Evolutionary conservation across 2,329 filamentous ascomycete genomes (phyloP), one percentile per base, ranked within the genome.

Genomic region (Diaporthe citrichinensis): DNA sequence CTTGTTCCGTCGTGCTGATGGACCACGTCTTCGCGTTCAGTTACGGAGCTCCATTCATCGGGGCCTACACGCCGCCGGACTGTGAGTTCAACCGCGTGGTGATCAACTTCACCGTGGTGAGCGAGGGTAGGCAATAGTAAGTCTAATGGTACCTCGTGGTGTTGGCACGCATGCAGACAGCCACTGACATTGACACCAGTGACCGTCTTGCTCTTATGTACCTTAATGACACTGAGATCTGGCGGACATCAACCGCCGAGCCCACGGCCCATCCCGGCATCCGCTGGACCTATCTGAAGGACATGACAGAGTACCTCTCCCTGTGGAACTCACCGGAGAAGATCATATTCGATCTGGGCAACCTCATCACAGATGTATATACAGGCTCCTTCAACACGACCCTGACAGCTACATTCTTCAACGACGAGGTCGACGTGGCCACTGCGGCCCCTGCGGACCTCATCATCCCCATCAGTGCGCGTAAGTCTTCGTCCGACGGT

Each of bases 201-300:
- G 95, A 97, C 81, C 90, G 94, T 53, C 87, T 96, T 12, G 95
- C 91, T 5, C 83, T 93, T 44, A 92, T 97, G 88, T 97, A 93
- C 79, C 87, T 97, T 51, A 91, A 91, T 55, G 93, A 96, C 81
- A 91, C 90, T 14, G 94, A 97, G 82, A 88, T 97, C n/a, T 97
- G 94, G 87, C 88, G 94, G 34, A 96, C 94, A 2, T 95, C 94
- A 7, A 97, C 95, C 1, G 94, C 94, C 5, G 94, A 97, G 84
- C 94, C 95, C 1, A 94, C 91, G 0, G 78, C 80, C 5, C 79
- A 85, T 6, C 88, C 88, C 31, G 94, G 94, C 9, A 95, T 97
- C 77, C 85, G 89, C 59, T 96, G 94, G 93, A 92, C 90, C 0
- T 95, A 94, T 81, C 86, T 92, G 73, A 97, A 96, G 83, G 94